These are phyloP conservation scores for Polyporus arcularius DNA, from an alignment of 768 basidiomycete species.

Conservation along the genomic window DNA sequence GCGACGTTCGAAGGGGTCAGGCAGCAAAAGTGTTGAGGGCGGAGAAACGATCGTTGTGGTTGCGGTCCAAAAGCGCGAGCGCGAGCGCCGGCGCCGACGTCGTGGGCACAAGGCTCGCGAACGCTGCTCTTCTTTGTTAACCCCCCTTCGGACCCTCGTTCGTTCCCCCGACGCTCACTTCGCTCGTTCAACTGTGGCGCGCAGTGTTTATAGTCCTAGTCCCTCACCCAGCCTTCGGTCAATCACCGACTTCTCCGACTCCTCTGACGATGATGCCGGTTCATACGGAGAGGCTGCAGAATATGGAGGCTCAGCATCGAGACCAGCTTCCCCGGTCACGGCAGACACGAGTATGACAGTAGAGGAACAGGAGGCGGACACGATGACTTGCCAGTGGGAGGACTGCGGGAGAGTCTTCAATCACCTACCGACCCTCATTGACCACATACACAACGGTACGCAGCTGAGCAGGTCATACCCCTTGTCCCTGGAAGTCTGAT, in stretches of 20 bases:
- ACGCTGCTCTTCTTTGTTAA: background rate
- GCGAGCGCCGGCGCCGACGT: background rate
- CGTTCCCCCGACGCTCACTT: background rate
- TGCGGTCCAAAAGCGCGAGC: background rate
- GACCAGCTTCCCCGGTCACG: constrained; percentile 40
- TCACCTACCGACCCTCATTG: constrained; percentile 72
- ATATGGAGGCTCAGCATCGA: constrained; percentile 35
- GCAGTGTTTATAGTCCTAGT: constrained; percentile 38
- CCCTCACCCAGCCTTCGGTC: constrained; percentile 37
- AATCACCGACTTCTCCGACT: constrained; percentile 24
- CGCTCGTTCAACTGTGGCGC: constrained; percentile 22
- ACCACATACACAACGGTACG: constrained; percentile 80
- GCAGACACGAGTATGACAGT: constrained; percentile 21
- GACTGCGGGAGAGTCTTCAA: constrained; percentile 76
- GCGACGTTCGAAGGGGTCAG: background rate
- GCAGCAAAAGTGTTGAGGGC: background rate
- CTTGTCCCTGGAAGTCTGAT: background rate
- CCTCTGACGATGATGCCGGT: constrained; percentile 24
- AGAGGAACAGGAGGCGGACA: constrained; percentile 44
- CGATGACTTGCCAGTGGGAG: constrained; percentile 82
- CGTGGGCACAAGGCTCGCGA: background rate
- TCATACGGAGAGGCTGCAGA: constrained; percentile 15
- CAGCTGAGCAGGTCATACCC: constrained; percentile 22
- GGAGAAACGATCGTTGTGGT: background rate
- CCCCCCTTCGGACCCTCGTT: background rate